Evolutionary conservation across 2,329 filamentous ascomycete species (phyloP), one percentile per base, ranked within the genome.

Genomic region (Aspergillus sp.): DNA sequence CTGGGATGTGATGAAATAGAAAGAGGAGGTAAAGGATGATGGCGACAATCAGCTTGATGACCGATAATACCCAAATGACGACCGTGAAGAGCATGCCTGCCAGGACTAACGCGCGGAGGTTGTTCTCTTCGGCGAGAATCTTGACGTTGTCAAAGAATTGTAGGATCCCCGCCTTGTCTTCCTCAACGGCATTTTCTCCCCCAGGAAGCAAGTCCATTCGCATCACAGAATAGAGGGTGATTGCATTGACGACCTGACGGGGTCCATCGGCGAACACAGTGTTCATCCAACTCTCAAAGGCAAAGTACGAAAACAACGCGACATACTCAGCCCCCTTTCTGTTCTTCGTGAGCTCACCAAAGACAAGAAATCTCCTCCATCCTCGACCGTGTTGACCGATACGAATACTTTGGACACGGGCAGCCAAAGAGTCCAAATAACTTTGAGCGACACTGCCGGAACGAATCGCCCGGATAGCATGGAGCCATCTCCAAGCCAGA

Each of bases 51-150:
- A 98, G 83, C 60, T 81, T 84, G 57, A 98, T 74, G 6, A 91
- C 85, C 0, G 91, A 90, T 69, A 98, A 88, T 15, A 93, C 83
- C 94, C 94, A 98, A 68, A 98, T 87, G 58, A 97, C 75, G 23
- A 97, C 77, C 3, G 94, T 97, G 79, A 97, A 98, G 65, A 93
- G 80, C 95, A 98, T 98, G 77, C 92, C 89, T 45, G 89, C 91
- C 55, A 98, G 83, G 68, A 97, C 91, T 63, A 95, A 80, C 1
- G 91, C 91, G 76, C 97, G 92, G 66, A 89, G 87, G 64, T 87
- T 88, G 75, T 96, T 89, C 38, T 89, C 81, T 17, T 89, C 82
- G 31, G 91, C 91, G 38, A 98, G 84, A 9, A 84, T 80, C 68
- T 87, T 84, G 67, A 98, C 83, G 71, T 97, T 97, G 71, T 89